These are phyloP conservation scores for Pseudopyrenochaeta lycopersici DNA, from an alignment of 2,329 filamentous ascomycete species.

Conservation along the genomic window DNA sequence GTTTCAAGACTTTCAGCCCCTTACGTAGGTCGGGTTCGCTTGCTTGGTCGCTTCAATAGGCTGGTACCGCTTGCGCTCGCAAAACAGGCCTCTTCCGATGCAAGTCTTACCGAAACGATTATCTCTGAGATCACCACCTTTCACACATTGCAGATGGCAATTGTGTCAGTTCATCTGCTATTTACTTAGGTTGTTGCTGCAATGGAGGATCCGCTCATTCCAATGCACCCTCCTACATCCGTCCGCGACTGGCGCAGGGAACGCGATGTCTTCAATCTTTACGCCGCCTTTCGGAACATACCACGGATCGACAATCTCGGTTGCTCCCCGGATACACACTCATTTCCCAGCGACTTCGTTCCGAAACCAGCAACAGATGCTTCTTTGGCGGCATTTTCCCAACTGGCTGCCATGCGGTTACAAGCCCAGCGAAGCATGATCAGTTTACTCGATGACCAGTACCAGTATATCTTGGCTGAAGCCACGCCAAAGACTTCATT, in stretches of 20 bases:
- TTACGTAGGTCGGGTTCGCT: too few relatives aligned
- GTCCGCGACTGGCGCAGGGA: slow-evolving; percentile 14
- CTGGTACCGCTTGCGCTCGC: too few relatives aligned
- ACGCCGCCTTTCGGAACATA: slow-evolving; percentile 21
- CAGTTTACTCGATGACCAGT: slow-evolving; percentile 37
- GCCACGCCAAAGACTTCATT: slow-evolving; percentile 38
- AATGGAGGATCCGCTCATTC: slow-evolving; percentile 6
- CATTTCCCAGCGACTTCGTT: slow-evolving; percentile 9
- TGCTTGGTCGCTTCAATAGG: too few relatives aligned
- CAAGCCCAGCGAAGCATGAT: slow-evolving; percentile 36
- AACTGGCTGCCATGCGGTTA: slow-evolving; percentile 39
- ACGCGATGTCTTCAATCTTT: slow-evolving; percentile 20
- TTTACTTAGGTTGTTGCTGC: background rate
- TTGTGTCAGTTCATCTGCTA: background rate
- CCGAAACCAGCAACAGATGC: slow-evolving; percentile 24
- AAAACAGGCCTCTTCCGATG: too few relatives aligned
- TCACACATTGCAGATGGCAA: background rate
- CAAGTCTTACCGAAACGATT: background rate
- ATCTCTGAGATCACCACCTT: background rate
- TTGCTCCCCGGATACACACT: slow-evolving; percentile 3
- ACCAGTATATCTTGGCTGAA: slow-evolving; percentile 46
- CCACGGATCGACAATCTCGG: slow-evolving; percentile 11
- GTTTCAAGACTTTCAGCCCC: too few relatives aligned
- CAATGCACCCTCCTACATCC: background rate
- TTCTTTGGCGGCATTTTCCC: slow-evolving; percentile 35